phyloP scores from a whole-genome alignment of 208 protist species.

The Phytomonas francai region DNA sequence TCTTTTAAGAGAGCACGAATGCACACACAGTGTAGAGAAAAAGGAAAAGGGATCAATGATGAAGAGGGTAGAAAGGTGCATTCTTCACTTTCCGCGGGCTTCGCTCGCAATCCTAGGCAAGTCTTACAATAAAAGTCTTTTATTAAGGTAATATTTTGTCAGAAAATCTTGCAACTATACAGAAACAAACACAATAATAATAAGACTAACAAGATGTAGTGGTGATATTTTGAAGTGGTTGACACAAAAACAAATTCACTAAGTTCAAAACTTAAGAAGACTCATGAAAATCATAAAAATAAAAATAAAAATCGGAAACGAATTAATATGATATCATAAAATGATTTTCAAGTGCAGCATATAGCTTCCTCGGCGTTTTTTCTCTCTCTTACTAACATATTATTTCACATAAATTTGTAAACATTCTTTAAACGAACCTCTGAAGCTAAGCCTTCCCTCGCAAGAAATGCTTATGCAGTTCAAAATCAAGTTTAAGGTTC shows the following conservation, averaged over 20 bases:
- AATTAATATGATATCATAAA: not conserved
- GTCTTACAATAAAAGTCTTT: too few relatives aligned
- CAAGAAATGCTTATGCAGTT: not conserved
- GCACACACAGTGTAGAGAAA: too few relatives aligned
- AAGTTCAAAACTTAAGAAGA: constrained; percentile 4
- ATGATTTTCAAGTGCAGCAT: not conserved
- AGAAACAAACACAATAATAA: not conserved
- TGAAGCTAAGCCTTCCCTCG: not conserved
- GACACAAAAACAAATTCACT: not conserved
- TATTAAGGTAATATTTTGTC: too few relatives aligned
- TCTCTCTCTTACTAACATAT: not conserved
- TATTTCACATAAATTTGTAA: not conserved
- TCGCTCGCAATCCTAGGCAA: too few relatives aligned
- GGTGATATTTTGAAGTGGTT: too few relatives aligned
- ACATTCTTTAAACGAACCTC: not conserved
- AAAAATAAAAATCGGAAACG: not conserved
- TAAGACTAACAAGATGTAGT: constrained; percentile 4
- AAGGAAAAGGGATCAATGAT: too few relatives aligned
- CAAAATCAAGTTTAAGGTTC: too few relatives aligned
- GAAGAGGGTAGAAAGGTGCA: too few relatives aligned
- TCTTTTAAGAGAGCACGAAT: too few relatives aligned
- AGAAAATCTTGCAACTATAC: too few relatives aligned
- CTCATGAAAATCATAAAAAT: constrained; percentile 6
- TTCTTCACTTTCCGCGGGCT: too few relatives aligned
- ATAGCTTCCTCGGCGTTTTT: not conserved